phyloP scores from a whole-genome alignment of 176 grass and related monocot species.

The Otatea glauca region DNA sequence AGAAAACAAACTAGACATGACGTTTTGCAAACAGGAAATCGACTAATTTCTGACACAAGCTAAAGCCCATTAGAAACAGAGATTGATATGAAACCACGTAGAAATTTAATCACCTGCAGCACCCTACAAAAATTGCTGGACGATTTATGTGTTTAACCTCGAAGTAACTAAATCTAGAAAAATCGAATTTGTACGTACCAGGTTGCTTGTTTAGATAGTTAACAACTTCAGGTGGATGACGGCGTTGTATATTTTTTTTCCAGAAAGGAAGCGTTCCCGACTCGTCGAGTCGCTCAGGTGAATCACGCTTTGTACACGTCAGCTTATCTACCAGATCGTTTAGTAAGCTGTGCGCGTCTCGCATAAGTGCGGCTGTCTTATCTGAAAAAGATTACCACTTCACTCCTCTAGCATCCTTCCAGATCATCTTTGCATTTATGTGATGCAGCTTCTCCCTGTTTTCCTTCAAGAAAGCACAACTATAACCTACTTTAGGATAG shows the following conservation, averaged over 20 bases:
- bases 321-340: neutral
- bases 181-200: neutral
- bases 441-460: neutral
- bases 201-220: neutral
- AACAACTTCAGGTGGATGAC: conserved; percentile 8
- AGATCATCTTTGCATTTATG: neutral
- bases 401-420: neutral
- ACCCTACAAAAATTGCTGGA: too few species aligned
- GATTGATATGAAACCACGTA: too few species aligned
- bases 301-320: neutral
- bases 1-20: neutral
- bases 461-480: too few species aligned
- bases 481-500: too few species aligned
- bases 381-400: neutral
- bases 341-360: neutral
- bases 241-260: neutral
- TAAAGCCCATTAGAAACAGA: neutral
- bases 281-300: neutral
- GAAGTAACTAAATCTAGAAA: neutral
- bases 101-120: too few species aligned
- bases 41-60: neutral
- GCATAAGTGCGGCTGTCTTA: neutral
- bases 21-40: neutral
- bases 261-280: neutral
- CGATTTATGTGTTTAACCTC: neutral